Evolutionary conservation across 2,329 filamentous ascomycete genomes (phyloP).

Genomic region (Fusarium coicis): DNA sequence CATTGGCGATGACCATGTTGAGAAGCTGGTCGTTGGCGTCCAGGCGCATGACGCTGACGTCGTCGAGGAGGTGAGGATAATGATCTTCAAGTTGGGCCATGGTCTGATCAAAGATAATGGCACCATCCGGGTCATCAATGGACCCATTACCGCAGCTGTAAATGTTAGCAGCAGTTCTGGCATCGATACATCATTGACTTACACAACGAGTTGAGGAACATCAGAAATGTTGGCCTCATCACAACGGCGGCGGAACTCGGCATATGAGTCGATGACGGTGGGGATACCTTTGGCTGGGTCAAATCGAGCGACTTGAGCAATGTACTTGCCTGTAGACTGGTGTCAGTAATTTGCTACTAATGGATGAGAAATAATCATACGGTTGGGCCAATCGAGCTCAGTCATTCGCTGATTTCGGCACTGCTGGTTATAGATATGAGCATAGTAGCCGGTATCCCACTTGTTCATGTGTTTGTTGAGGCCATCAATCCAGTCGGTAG

Average conservation of each 20-base stretch:
- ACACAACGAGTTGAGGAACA: conserved; percentile 77
- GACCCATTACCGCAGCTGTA: conserved; percentile 76
- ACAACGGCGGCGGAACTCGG: conserved; percentile 73
- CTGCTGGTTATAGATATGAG: conserved; percentile 75
- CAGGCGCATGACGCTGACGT: conserved; percentile 80
- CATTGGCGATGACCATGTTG: conserved; percentile 78
- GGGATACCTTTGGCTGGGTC: conserved; percentile 86
- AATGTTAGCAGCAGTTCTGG: conserved; percentile 9
- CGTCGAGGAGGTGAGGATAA: conserved; percentile 70
- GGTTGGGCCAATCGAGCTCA: conserved; percentile 64
- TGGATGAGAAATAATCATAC: conserved; percentile 40
- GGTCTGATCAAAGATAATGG: conserved; percentile 76
- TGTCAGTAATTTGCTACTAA: neutral
- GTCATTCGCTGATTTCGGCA: conserved; percentile 68
- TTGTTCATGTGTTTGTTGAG: conserved; percentile 78
- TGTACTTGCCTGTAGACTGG: conserved; percentile 68
- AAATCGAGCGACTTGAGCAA: conserved; percentile 83
- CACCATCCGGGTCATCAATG: conserved; percentile 83
- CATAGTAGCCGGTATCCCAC: conserved; percentile 79
- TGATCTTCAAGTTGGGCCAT: conserved; percentile 72
- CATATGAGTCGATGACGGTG: conserved; percentile 80
- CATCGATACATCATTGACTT: conserved; percentile 32
- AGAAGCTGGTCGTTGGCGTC: conserved; percentile 83
- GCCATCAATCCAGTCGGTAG: conserved; percentile 86
- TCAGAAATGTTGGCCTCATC: conserved; percentile 62